Evolutionary conservation across 345 rosid species (phyloP).

Genomic region (Erodium maritimum): DNA sequence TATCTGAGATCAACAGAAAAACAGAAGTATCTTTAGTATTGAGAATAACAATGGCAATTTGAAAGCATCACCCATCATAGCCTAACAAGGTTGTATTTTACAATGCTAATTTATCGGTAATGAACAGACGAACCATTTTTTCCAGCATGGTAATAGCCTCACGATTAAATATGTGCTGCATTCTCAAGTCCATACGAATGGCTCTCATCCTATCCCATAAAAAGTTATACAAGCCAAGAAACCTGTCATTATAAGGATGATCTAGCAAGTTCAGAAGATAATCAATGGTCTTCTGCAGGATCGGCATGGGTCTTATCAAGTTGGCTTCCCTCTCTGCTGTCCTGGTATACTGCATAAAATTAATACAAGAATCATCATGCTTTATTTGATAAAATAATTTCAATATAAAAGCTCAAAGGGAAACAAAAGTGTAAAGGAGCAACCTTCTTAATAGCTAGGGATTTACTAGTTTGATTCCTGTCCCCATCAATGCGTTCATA

Average conservation of each 20-base stretch:
- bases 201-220: constrained; percentile 99
- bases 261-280: constrained; percentile 80
- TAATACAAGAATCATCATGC: constrained; percentile 15
- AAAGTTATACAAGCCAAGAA: constrained; percentile 84
- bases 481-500: constrained; percentile 90
- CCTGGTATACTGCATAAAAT: constrained; percentile 59
- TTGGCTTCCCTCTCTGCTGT: constrained; percentile 89
- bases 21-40: constrained; percentile 12
- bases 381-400: constrained; percentile 3
- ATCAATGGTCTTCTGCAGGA: constrained; percentile 65
- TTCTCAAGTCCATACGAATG: constrained; percentile 86
- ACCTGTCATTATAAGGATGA: constrained; percentile 64
- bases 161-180: constrained; percentile 84
- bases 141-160: constrained; percentile 83
- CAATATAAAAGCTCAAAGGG: background rate
- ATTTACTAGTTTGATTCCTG: constrained; percentile 76
- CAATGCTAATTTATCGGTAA: constrained; percentile 1
- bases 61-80: background rate
- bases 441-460: constrained; percentile 90
- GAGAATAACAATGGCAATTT: constrained; percentile 9
- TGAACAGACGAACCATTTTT: constrained; percentile 59
- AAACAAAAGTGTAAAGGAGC: background rate
- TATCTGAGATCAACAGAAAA: constrained; percentile 44
- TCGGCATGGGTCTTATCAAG: constrained; percentile 86
- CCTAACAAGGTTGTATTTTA: background rate